Evolutionary conservation across 1,139 yeast species (phyloP).

Genomic region (Meyerozyma athensensis): DNA sequence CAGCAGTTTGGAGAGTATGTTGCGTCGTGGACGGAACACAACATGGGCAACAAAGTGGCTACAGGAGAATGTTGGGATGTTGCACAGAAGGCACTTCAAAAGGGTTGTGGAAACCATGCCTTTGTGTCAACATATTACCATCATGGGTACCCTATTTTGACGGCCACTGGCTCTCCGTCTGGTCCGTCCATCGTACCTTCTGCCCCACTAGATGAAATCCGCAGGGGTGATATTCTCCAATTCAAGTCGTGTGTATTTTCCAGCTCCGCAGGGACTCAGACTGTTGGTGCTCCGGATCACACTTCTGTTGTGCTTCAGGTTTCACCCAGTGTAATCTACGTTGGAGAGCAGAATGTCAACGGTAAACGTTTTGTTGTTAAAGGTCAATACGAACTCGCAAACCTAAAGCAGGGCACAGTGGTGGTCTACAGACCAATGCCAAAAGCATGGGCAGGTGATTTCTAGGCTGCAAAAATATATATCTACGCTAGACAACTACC

Average conservation of each 20-base stretch:
- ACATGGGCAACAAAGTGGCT: constrained; percentile 53
- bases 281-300: constrained; percentile 62
- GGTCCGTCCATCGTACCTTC: constrained; percentile 12
- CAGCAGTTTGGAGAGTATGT: constrained; percentile 48
- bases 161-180: constrained; percentile 10
- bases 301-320: constrained; percentile 54
- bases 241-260: constrained; percentile 41
- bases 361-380: constrained; percentile 45
- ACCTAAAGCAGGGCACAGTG: constrained; percentile 46
- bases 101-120: constrained; percentile 61
- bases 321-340: constrained; percentile 26
- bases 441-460: constrained; percentile 47
- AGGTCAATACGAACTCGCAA: constrained; percentile 40
- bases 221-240: constrained; percentile 42
- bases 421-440: constrained; percentile 54
- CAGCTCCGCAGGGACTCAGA: constrained; percentile 25
- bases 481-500: neutral
- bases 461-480: constrained; percentile 12
- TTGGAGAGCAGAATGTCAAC: constrained; percentile 61
- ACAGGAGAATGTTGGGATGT: constrained; percentile 80
- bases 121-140: constrained; percentile 49
- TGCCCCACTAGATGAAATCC: constrained; percentile 30
- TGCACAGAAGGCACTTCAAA: constrained; percentile 57
- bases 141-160: constrained; percentile 56
- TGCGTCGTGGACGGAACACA: constrained; percentile 61